Evolutionary conservation across 208 protist species (phyloP).

Genomic region (Borovskyia barvae): DNA sequence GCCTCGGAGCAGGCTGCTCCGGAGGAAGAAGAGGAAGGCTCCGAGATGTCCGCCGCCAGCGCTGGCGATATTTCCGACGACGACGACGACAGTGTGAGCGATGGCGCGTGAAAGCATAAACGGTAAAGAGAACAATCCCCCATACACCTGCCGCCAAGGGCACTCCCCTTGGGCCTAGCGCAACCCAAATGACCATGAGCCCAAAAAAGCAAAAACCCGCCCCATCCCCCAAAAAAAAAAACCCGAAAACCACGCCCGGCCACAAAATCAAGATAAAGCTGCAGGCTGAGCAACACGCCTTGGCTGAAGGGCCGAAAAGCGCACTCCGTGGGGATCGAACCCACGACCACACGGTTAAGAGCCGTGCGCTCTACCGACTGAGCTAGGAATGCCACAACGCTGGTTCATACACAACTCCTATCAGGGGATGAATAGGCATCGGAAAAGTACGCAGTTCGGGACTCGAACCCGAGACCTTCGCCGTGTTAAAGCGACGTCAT

Average conservation of each 20-base stretch:
- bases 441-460: constrained; percentile 86
- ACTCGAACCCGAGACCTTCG: constrained; percentile 91
- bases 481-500: constrained; percentile 93
- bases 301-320: too few species aligned
- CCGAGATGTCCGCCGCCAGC: constrained; percentile 18
- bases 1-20: neutral
- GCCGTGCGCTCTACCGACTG: constrained; percentile 97
- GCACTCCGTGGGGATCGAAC: constrained; percentile 93
- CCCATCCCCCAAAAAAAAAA: too few species aligned
- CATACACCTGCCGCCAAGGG: neutral
- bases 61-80: constrained; percentile 13
- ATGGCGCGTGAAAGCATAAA: neutral
- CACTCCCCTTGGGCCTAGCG: too few species aligned
- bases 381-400: constrained; percentile 94
- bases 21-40: constrained; percentile 8
- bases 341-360: constrained; percentile 98
- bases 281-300: too few species aligned
- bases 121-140: neutral
- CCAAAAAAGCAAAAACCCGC: too few species aligned
- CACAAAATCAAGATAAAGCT: too few species aligned
- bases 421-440: too few species aligned
- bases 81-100: neutral
- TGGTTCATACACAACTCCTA: too few species aligned
- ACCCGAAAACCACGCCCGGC: too few species aligned
- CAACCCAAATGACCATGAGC: too few species aligned